Evolutionary conservation across 495 filamentous ascomycete genomes (phyloP).

Genomic region (Lepidopterella palustris): DNA sequence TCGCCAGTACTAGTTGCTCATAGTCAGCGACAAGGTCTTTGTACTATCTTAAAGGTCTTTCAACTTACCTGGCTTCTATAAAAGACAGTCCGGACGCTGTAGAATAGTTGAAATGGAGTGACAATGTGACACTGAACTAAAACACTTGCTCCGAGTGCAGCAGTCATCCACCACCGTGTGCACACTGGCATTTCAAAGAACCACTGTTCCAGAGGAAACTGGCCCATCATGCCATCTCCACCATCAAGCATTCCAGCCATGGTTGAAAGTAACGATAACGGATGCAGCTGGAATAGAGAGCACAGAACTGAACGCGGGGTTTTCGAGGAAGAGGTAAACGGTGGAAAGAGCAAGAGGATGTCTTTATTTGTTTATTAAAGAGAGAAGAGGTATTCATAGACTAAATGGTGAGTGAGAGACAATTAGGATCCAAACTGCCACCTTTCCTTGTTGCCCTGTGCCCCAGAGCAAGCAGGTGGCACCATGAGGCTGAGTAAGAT

Average conservation of each 20-base stretch:
- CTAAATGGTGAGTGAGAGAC: no score
- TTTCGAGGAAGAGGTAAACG: no score
- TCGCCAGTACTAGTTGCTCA: slow-evolving; percentile 74
- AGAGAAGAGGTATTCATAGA: no score
- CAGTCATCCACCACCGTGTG: slow-evolving; percentile 93
- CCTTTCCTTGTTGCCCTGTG: no score
- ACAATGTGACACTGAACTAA: slow-evolving; percentile 89
- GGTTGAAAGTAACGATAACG: slow-evolving; percentile 5
- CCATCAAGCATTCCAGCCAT: slow-evolving; percentile 68
- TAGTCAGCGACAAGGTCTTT: not conserved
- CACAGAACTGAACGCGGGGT: not conserved
- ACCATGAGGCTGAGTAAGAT: not conserved
- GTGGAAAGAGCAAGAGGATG: not conserved
- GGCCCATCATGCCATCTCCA: slow-evolving; percentile 48
- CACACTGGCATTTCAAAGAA: slow-evolving; percentile 97
- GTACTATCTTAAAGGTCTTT: not conserved
- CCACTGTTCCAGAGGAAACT: slow-evolving; percentile 90
- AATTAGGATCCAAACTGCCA: no score
- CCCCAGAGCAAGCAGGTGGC: no score
- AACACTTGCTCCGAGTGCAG: slow-evolving; percentile 79
- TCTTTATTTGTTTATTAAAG: no score
- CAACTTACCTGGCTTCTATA: slow-evolving; percentile 69
- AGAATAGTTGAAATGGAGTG: slow-evolving; percentile 90
- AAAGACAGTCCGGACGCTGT: slow-evolving; percentile 89
- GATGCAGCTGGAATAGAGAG: not conserved